Evolutionary conservation across 169 alveolate species (phyloP).

Genomic region (Hammondia hammondi): DNA sequence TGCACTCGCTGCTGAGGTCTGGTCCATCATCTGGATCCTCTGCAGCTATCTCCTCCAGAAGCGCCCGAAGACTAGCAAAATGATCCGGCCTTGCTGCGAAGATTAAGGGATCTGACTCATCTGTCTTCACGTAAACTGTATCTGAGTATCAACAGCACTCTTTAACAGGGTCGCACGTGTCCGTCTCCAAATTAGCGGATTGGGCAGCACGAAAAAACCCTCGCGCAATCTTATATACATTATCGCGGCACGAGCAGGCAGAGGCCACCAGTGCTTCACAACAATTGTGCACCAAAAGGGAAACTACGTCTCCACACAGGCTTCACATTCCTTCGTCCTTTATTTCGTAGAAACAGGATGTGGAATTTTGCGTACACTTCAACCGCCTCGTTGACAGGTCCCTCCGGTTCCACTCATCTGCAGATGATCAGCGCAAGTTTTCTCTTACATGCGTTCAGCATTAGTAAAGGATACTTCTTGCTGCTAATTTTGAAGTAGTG

Average conservation of each 20-base stretch:
- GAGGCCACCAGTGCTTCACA: too few relatives aligned
- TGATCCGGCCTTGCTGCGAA: not conserved
- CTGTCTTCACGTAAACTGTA: not conserved
- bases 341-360: too few relatives aligned
- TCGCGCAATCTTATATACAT: too few relatives aligned
- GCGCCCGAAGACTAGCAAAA: not conserved
- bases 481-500: not conserved
- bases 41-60: constrained; percentile 7
- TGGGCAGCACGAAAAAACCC: too few relatives aligned
- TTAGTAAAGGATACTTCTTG: not conserved
- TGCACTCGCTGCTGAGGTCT: not conserved
- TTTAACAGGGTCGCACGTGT: not conserved
- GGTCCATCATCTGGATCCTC: not conserved
- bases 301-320: too few relatives aligned
- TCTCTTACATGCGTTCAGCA: constrained; percentile 17
- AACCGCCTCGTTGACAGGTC: too few relatives aligned
- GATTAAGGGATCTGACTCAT: not conserved
- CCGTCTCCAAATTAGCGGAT: too few relatives aligned
- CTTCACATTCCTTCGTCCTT: too few relatives aligned
- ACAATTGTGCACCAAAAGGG: too few relatives aligned
- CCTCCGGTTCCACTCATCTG: too few relatives aligned
- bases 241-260: too few relatives aligned
- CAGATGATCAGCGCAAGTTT: not conserved
- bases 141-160: not conserved
- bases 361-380: too few relatives aligned